Evolutionary conservation across 306 rosid species (phyloP), one percentile per base, ranked within the genome.

Genomic region (Cucurbita pepo): DNA sequence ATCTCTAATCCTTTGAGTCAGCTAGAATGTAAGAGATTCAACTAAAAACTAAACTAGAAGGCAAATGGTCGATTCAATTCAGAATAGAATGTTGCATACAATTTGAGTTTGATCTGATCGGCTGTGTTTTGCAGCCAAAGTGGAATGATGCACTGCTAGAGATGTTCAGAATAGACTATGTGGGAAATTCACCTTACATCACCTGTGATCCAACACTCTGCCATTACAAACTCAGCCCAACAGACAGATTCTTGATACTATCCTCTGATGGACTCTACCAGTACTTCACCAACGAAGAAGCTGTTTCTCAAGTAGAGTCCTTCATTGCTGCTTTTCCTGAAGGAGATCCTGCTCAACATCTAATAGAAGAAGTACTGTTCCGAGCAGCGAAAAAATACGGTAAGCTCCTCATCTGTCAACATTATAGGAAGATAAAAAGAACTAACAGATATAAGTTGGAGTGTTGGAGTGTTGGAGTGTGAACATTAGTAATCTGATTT

Each of bases 251-350:
- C 83, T 80, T 93, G 75, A 79, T 93, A 73, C 56, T 88, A 54
- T 93, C 97, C 38, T 90, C 97, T n/a, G 98, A 93, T 81, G 98
- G 97, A 60, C 90, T 93, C 56, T 85, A 80, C 74, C 96, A 93
- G 45, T 93, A 88, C 77, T 87, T 93, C 83, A 88, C 89, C 79
- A 93, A 85, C 52, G 90, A 88, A 78, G 91, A 93, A 77, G 96
- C 89, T 4, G 85, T 86, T 66, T 58, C 81, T 71, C 85, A 81
- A 71, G 97, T 93, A 30, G 89, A 88, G 48, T 77, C 86, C 73
- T 88, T 86, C 87, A 87, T 86, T 50, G 66, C 85, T n/a, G 78
- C 76, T n/a, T 88, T 81, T 75, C 98, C 96, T 0, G 88, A 93
- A 8, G 88, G 83, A 61, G 96, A 93, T 79, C 98, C 96, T 56